Base-by-base conservation (phyloP, 768 basidiomycete species). In the Phaeotremella skinneri region DNA sequence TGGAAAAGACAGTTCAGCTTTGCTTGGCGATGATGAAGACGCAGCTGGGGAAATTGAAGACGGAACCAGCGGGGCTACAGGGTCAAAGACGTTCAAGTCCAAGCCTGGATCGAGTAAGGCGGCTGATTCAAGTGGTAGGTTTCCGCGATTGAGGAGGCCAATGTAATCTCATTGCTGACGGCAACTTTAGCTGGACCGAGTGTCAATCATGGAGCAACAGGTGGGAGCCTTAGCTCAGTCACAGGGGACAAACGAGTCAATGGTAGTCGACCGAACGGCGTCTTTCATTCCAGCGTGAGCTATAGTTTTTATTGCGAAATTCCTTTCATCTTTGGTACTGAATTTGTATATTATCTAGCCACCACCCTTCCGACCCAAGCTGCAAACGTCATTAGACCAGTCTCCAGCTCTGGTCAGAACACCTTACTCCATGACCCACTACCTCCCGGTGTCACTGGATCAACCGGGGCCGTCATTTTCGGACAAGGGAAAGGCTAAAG, bases 401-500 rank as follows among this genome's bases (percentile, higher is more conserved):
- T 49, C 68, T 26, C 67, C 69, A 13, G 67, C 69, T 2, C 49
- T 69, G 16, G 26, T 59, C 37, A 56, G 72, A 14, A 71, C 69
- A 3, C 63, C 72, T 25, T 55, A 64, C 39, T 26, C 62, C 25
- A 71, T 70, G 67, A 64, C 56, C 25, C 58, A 58, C 17, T 68
- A 49, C 49, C 27, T 62, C 14, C 61, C 64, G n/a, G 55, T 64
- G 20, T 61, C 66, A 4, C 48, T 63, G 2, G 43, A 41, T 48
- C 58, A 65, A 30, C 30, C 69, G 39, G 72, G 67, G n/a, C 66
- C 67, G 3, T 71, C 72, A 0, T 67, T 58, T 32, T 61, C 62
- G 9, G 72, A 74, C 13, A 74, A 71, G 41, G 72, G 69, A 7
- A 74, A 71, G 55, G 68, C 66, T 11, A 69, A 63, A 41, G 72